phyloP scores from a whole-genome alignment of 768 basidiomycete species.

The Leccinum uliginosum region DNA sequence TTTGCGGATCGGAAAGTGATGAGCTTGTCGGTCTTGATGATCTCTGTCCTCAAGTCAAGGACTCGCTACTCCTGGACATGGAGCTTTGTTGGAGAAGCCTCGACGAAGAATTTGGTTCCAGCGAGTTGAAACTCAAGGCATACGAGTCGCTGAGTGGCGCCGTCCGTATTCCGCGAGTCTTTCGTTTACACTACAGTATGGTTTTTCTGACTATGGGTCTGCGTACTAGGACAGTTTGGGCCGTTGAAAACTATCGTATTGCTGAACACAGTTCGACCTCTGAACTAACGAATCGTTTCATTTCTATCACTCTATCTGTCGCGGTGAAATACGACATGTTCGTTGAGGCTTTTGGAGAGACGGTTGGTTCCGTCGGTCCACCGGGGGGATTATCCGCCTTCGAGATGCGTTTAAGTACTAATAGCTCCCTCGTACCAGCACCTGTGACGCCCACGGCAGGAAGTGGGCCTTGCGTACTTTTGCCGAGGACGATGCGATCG shows the following conservation, averaged over 20 bases:
- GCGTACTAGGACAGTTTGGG: constrained; percentile 39
- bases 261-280: constrained; percentile 27
- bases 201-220: not conserved
- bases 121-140: constrained; percentile 27
- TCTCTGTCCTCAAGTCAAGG: constrained; percentile 27
- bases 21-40: not conserved
- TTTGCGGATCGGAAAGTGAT: not conserved
- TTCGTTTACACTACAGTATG: not conserved
- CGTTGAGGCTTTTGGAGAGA: constrained; percentile 37
- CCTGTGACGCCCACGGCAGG: constrained; percentile 38
- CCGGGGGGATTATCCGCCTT: constrained; percentile 35
- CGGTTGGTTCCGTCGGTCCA: constrained; percentile 19
- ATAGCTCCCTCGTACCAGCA: constrained; percentile 34
- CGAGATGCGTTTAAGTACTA: constrained; percentile 32
- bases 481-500: constrained; percentile 42
- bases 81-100: constrained; percentile 17
- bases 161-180: constrained; percentile 30
- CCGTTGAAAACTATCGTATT: constrained; percentile 33
- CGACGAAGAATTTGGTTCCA: constrained; percentile 20
- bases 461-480: constrained; percentile 35
- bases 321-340: constrained; percentile 38
- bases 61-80: constrained; percentile 14
- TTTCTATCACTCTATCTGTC: constrained; percentile 1
- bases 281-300: constrained; percentile 13
- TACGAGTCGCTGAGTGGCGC: constrained; percentile 33